Percentiles rank a stretch among this genome's conserved stretches.
phyloP scores from a whole-genome alignment of 2,329 filamentous ascomycete genomes.

The Penicillium italicum region DNA sequence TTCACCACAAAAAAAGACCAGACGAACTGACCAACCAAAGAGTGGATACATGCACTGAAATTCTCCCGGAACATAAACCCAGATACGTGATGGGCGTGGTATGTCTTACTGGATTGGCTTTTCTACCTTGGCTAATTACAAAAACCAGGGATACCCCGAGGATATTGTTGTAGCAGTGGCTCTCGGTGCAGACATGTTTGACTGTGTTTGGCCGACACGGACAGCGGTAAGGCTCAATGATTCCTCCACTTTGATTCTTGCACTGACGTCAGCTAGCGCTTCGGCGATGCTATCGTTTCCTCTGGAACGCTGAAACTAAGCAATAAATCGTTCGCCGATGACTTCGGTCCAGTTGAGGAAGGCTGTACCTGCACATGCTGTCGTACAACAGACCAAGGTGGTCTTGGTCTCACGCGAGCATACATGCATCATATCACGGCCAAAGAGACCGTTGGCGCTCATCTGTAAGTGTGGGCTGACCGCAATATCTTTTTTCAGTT shows the following conservation, averaged over 20 bases:
- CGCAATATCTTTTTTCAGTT: background rate
- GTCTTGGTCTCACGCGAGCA: slow-evolving; percentile 77
- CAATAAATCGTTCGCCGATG: slow-evolving; percentile 68
- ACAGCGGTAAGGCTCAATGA: slow-evolving; percentile 62
- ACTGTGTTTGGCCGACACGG: slow-evolving; percentile 97
- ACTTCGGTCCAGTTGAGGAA: slow-evolving; percentile 80
- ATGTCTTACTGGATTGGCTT: slow-evolving; percentile 24
- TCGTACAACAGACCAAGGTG: slow-evolving; percentile 60
- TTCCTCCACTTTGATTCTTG: background rate
- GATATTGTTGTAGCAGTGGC: slow-evolving; percentile 91
- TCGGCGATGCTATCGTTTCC: slow-evolving; percentile 87
- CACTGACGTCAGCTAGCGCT: slow-evolving; percentile 52
- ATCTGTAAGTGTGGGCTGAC: slow-evolving; percentile 46
- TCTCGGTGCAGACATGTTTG: slow-evolving; percentile 97
- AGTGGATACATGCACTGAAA: slow-evolving; percentile 75
- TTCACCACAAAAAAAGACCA: background rate
- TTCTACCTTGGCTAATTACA: background rate
- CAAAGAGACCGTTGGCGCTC: slow-evolving; percentile 92
- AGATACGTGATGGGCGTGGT: slow-evolving; percentile 97
- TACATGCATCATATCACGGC: slow-evolving; percentile 88
- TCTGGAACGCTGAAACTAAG: slow-evolving; percentile 80
- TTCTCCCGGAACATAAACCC: slow-evolving; percentile 88
- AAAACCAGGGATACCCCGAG: slow-evolving; percentile 75
- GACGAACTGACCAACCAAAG: slow-evolving; percentile 27
- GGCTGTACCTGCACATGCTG: slow-evolving; percentile 81